Base-by-base conservation (phyloP, 2,329 filamentous ascomycete genomes). In the Aureobasidium sp. region DNA sequence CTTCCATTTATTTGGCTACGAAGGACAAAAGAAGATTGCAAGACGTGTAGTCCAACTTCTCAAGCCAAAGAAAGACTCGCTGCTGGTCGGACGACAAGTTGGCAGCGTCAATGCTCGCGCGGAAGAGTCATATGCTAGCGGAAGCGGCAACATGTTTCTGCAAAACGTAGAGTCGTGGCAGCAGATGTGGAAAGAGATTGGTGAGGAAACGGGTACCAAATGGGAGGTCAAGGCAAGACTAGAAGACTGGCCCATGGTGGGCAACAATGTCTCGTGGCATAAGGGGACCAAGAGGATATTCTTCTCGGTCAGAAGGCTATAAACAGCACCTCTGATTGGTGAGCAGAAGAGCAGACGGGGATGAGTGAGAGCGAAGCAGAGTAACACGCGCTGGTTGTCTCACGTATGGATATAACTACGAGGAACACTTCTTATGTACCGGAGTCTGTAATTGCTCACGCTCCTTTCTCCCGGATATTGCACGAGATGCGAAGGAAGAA, bases 1-100 rank as follows among this genome's bases (percentile, higher is more conserved):
- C 67, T 73, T 80, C 47, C 78, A 79, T 57, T 68, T 79, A 8
- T 79, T 78, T 64, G 68, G 70, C 35, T 75, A 69, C 66, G 72
- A 76, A 1, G 68, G 68, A 9, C 77, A 79, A 63, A 63, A 75
- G 12, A 66, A 70, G 49, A 70, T 71, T n/a, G 70, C 70, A 14
- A 72, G 72, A 59, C 66, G 67, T 5, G 64, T 73, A 0, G 65
- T 73, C 14, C 60, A 66, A 29, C 61, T 78, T 17, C 52, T 77
- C 58, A 74, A 70, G 60, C 67, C 68, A 56, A 66, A 68, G 42
- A 63, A 70, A 39, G 74, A 70, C 17, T 70, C 70, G 12, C 60
- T 79, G 29, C 62, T 78, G 5, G 64, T 78, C 48, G 77, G 77
- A 17, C 66, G 74, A 19, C 74, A 77, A 61, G 68, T 73, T 15